phyloP scores from a whole-genome alignment of 2,329 filamentous ascomycete genomes.

The Colletotrichum limetticola region DNA sequence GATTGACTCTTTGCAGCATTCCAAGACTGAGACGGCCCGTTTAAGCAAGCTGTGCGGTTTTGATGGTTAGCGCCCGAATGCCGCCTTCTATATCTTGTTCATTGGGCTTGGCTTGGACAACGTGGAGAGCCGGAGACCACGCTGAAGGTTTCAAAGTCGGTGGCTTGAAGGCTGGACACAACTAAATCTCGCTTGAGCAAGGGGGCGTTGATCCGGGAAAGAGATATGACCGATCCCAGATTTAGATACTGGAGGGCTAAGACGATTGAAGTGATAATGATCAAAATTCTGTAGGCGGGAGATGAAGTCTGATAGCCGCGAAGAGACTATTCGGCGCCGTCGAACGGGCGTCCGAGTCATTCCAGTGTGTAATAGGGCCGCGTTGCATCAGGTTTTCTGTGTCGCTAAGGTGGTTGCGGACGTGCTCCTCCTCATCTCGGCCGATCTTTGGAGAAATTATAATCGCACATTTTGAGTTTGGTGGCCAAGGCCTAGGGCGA shows the following conservation, averaged over 20 bases:
- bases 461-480: slow-evolving; percentile 14
- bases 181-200: slow-evolving; percentile 20
- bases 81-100: neutral
- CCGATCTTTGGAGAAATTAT: slow-evolving; percentile 10
- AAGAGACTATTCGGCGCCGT: neutral
- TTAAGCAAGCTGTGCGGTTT: slow-evolving; percentile 20
- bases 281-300: neutral
- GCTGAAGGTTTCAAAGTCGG: neutral
- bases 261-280: slow-evolving; percentile 4
- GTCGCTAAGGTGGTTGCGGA: slow-evolving; percentile 11
- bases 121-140: neutral
- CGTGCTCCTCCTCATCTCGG: slow-evolving; percentile 14
- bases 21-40: slow-evolving; percentile 11
- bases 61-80: slow-evolving; percentile 3
- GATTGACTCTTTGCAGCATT: neutral
- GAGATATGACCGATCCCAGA: slow-evolving; percentile 26
- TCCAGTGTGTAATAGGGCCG: slow-evolving; percentile 6
- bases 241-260: slow-evolving; percentile 24
- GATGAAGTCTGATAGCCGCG: slow-evolving; percentile 16
- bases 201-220: slow-evolving; percentile 14
- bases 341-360: slow-evolving; percentile 28
- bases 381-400: neutral
- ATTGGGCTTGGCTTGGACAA: neutral
- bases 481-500: neutral
- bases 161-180: neutral